phyloP scores from a whole-genome alignment of 1,284 basidiomycete genomes.

The Heterobasidion occidentale region DNA sequence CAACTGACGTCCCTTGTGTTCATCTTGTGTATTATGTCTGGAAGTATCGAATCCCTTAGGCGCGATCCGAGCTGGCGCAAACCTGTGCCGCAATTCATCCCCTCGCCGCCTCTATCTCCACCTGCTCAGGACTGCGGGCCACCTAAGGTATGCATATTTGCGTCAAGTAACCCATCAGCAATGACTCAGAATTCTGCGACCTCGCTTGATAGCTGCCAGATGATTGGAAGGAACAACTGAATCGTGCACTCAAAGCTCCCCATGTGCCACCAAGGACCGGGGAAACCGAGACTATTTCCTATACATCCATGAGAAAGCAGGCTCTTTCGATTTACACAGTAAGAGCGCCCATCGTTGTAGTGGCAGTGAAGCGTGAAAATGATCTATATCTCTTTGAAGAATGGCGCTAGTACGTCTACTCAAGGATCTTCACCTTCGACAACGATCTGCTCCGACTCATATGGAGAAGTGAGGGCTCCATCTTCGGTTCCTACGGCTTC shows the following conservation, averaged over 20 bases:
- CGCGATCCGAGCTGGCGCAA: constrained; percentile 13
- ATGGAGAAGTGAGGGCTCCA: neutral
- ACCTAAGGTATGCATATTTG: neutral
- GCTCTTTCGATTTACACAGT: neutral
- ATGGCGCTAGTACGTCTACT: neutral
- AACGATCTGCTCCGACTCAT: neutral
- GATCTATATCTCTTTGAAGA: neutral
- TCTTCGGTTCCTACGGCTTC: no score
- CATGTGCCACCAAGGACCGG: no score
- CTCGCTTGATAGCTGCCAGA: constrained; percentile 8
- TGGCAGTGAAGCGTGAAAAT: neutral
- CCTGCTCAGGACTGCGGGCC: constrained; percentile 1
- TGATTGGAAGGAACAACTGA: constrained; percentile 10
- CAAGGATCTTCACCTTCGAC: neutral
- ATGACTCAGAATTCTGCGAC: neutral
- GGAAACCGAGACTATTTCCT: neutral
- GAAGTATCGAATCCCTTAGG: neutral
- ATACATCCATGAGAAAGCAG: neutral
- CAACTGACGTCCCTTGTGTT: no score
- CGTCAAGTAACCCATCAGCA: neutral
- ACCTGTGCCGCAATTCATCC: constrained; percentile 12
- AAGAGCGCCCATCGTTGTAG: neutral
- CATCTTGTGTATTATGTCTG: neutral
- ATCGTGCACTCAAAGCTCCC: constrained; percentile 1
- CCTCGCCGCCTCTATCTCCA: constrained; percentile 12